Base-by-base conservation (phyloP, 2,329 filamentous ascomycete genomes). In the Colletotrichum graminicola region DNA sequence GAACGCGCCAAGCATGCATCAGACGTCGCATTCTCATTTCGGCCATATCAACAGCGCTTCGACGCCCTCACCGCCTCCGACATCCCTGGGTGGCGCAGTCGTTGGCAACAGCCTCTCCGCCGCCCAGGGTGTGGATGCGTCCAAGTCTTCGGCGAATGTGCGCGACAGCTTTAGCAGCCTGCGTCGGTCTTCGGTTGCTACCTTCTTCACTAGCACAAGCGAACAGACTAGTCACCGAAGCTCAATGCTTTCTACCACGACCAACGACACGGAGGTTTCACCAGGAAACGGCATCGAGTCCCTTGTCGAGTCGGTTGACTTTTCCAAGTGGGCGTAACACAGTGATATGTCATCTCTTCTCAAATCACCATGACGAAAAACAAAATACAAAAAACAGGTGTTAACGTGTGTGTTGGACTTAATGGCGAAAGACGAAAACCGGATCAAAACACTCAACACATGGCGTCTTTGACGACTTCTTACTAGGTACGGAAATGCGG, bases 181-280 rank as follows among this genome's bases (percentile, higher is more conserved):
- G 49, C 84, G 89, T 62, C 84, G 90, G 70, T 86, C 89, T n/a
- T 91, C 89, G 43, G 89, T 91, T 2, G 89, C 89, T 6, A 92
- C 89, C 2, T 91, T 91, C 76, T 88, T 91, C 74, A 87, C 87
- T 2, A 87, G 81, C 71, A 84, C 85, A 6, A 89, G 85, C 77
- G 88, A 91, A 73, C 84, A 86, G 74, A 83, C 79, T 12, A 90
- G 88, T 63, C 88, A 91, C 69, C 84, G 89, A 52, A 89, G 87
- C 7, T 90, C 87, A n/a, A 83, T 87, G 73, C 78, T 90, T 6
- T 84, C 82, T 7, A 84, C 84, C 1, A 85, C 86, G 14, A 86
- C 86, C 7, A 86, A 87, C 66, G 87, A 88, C 67, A 87, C 87
- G 1, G 89, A 91, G 76, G 79, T 84, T 34, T 81, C 67, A 3